phyloP scores from a whole-genome alignment of 257 asterid species.

The Ocimum tenuiflorum region DNA sequence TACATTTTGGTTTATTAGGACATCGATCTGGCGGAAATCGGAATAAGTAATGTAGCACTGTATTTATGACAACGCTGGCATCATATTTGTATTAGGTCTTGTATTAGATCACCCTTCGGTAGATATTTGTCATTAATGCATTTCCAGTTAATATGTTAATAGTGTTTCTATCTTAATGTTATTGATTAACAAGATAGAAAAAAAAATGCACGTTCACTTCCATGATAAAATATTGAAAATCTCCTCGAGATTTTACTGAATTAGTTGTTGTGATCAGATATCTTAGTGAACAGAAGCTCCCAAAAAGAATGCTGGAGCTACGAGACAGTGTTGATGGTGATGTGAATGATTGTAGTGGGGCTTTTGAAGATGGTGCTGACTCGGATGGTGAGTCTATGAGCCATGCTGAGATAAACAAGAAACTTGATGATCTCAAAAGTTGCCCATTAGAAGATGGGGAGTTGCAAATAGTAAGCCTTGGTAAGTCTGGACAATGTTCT shows the following conservation, averaged over 20 bases:
- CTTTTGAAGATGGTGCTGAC: slow-evolving; percentile 43
- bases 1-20: slow-evolving; percentile 6
- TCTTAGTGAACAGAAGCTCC: slow-evolving; percentile 74
- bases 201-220: background rate
- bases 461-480: slow-evolving; percentile 62
- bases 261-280: slow-evolving; percentile 45
- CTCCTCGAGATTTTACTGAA: slow-evolving; percentile 2
- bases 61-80: background rate
- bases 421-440: slow-evolving; percentile 48
- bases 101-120: background rate
- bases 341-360: slow-evolving; percentile 35
- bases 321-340: slow-evolving; percentile 46
- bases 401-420: slow-evolving; percentile 45
- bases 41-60: background rate
- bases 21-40: background rate
- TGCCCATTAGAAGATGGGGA: slow-evolving; percentile 60
- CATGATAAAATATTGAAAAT: background rate
- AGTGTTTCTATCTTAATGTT: background rate
- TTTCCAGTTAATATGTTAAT: background rate
- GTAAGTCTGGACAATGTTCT: slow-evolving; percentile 33
- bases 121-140: background rate
- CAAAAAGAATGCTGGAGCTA: slow-evolving; percentile 64
- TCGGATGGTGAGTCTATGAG: slow-evolving; percentile 43
- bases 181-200: slow-evolving; percentile 7
- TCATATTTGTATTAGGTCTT: slow-evolving; percentile 1